Evolutionary conservation across 768 basidiomycete genomes (phyloP), one percentile per base, ranked within the genome.

Genomic region (Rhodotorula diobovata): DNA sequence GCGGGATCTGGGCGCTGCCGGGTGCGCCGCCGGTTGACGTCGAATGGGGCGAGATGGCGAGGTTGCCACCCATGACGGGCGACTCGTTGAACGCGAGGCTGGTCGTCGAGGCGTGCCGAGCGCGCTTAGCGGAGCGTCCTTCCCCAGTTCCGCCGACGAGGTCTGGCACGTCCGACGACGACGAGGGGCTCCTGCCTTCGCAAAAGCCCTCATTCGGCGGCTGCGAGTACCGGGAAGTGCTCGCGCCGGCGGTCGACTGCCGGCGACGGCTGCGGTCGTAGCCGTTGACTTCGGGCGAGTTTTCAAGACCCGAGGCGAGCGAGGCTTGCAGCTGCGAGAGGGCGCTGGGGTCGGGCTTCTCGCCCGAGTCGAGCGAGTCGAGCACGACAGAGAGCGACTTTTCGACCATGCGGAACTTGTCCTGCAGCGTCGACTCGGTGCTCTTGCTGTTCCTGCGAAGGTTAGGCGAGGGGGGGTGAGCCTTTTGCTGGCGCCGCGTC

Each of bases 301-400:
- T 9, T 2, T 18, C 57, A 15, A 58, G 32, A 20, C 70, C 70
- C 30, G 67, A 66, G 32, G 61, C 66, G 50, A 71, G 61, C 1
- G 65, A 58, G 2, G 65, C 61, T n/a, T 71, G 65, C 16, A 71
- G 57, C 30, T 67, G 61, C 41, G 59, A 51, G 48, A 71, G 32
- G 34, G 57, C 50, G 1, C 11, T 28, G 0, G 65, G 61, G 56
- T 67, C 66, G 34, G 70, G 70, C 32, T 45, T 58, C 34, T 66
- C 65, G 66, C 70, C 70, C 21, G 66, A 59, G 34, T 51, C 55
- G 39, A 71, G 63, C 51, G 70, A 67, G 57, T 67, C 56, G 66
- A 71, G 70, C 32, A 71, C 61, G 43, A 41, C 35, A 1, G 70
- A 67, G 37, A 71, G 66, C 6, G 56, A 59, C 25, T 54, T 54